Conservation (phyloP, 1,284 basidiomycete genomes). For the Ganoderma leucocontextum region DNA sequence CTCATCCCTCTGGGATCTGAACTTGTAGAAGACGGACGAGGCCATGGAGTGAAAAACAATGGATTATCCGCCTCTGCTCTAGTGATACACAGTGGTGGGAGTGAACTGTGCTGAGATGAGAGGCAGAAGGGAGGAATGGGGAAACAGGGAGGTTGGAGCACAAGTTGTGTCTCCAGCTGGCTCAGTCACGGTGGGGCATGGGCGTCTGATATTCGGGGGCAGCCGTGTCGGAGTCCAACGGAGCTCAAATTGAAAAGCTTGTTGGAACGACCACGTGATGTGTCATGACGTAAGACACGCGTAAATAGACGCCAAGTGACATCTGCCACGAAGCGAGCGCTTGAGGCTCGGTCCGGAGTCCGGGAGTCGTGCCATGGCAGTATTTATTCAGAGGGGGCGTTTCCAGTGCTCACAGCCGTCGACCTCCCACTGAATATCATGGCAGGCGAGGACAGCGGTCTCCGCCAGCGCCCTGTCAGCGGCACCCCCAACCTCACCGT, state of each 20-base stretch:
- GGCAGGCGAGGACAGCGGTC: constrained; percentile 31
- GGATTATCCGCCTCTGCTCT: constrained; percentile 35
- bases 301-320: constrained; percentile 2
- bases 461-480: constrained; percentile 37
- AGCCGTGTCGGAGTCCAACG: background rate
- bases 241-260: background rate
- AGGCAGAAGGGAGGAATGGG: background rate
- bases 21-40: constrained; percentile 98
- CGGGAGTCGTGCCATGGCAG: constrained; percentile 17
- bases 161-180: background rate
- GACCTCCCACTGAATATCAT: constrained; percentile 16
- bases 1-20: constrained; percentile 95
- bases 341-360: background rate
- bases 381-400: constrained; percentile 11
- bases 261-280: constrained; percentile 7
- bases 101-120: background rate
- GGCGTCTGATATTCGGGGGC: background rate
- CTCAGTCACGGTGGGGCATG: too few species aligned
- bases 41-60: constrained; percentile 63
- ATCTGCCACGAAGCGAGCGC: background rate
- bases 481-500: constrained; percentile 32
- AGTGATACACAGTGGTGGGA: constrained; percentile 24
- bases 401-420: background rate
- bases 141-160: constrained; percentile 6
- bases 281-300: background rate